Conservation (phyloP, 108 stramenopile genomes). For the Schizochytrium sp. region DNA sequence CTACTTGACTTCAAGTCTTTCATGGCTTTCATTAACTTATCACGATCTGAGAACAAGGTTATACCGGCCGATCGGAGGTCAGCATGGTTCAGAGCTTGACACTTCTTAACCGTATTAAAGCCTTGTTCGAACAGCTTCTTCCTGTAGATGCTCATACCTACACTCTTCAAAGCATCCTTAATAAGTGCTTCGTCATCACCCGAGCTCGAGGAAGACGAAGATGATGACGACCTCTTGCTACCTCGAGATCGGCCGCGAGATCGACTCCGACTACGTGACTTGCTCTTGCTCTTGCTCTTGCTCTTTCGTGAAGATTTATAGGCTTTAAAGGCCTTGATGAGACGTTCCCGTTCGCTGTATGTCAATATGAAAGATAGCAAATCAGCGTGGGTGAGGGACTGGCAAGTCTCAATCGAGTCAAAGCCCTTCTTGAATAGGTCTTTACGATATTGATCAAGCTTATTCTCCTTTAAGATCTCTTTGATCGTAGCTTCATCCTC, state of each 20-base stretch:
- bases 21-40: background rate
- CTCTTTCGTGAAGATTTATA: background rate
- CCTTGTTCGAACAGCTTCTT: background rate
- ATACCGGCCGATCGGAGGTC: background rate
- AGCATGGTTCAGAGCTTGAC: background rate
- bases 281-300: background rate
- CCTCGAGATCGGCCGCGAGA: background rate
- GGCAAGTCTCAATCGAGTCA: background rate
- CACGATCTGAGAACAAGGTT: background rate
- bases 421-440: background rate
- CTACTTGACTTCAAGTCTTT: background rate
- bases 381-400: background rate
- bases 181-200: conserved; percentile 4
- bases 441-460: background rate
- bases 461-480: background rate
- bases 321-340: background rate
- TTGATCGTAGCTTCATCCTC: background rate
- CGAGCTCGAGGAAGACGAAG: background rate
- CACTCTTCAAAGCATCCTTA: background rate
- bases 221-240: background rate
- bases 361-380: background rate
- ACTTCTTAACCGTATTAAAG: background rate
- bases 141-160: background rate
- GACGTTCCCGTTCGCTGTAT: background rate
- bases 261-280: conserved; percentile 10